Evolutionary conservation across 805 yeast genomes (phyloP), one percentile per base, ranked within the genome.

Genomic region (Yarrowia osloensis): DNA sequence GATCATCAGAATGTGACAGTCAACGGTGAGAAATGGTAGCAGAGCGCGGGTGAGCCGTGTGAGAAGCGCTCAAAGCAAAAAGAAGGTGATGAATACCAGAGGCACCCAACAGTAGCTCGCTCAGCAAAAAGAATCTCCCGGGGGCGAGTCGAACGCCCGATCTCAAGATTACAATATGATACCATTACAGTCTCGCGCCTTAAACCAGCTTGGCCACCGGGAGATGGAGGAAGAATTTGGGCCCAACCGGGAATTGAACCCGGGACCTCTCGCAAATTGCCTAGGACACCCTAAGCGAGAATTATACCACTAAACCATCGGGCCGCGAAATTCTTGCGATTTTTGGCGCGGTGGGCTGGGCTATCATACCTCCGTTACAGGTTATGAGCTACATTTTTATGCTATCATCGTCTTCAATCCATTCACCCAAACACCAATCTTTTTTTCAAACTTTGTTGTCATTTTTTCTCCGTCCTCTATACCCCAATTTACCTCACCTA

Each of bases 181-280:
- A 68, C 75, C 70, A 75, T 74, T 74, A 74, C 77, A 74, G 77
- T 74, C 77, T 71, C 75, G 75, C 77, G 77, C 77, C 75, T 75
- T 74, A 61, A 74, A 74, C 77, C 77, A 74, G 71, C 77, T 74
- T 69, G 75, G 77, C 77, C 76, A 74, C 74, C 77, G 72, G 73
- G 77, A 69, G 77, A 39, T 12, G 47, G 13, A 24, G 37, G 47
- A 37, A 54, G 47, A 26, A n/a, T 29, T 28, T 22, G 63, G 63
- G 63, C 63, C 63, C 63, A 57, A 57, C 63, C 63, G 63, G 63
- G 63, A 57, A 57, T 57, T 57, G 63, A 57, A 57, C 63, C 63
- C 63, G 63, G 63, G 63, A 57, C 63, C 63, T 57, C 63, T 57
- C 63, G 63, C 63, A 57, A 40, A 57, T 40, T 40, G 63, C 63